Conservation (phyloP, 1,139 yeast genomes). For the Groenewaldozyma sp. region DNA sequence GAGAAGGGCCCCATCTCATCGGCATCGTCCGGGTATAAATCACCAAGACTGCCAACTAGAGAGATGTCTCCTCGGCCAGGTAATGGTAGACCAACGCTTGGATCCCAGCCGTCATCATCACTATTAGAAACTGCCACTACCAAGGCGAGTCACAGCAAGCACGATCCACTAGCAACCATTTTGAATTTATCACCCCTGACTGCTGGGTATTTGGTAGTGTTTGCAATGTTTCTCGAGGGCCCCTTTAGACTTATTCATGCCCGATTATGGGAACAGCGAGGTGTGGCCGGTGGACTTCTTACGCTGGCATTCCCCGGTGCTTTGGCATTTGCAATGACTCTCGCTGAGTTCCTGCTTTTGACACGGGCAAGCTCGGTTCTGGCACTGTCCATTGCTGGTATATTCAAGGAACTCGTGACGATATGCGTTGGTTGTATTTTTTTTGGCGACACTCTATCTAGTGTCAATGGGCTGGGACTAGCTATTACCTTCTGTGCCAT, state of each 20-base stretch:
- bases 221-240: constrained; percentile 64
- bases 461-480: constrained; percentile 68
- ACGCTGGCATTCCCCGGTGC: constrained; percentile 73
- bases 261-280: constrained; percentile 54
- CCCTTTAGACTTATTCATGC: constrained; percentile 43
- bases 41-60: no score
- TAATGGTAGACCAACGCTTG: no score
- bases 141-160: not conserved
- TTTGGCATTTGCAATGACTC: constrained; percentile 81
- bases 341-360: constrained; percentile 76
- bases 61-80: no score
- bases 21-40: no score
- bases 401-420: constrained; percentile 82
- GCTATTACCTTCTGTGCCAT: constrained; percentile 69
- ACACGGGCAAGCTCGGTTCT: constrained; percentile 68
- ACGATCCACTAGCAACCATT: constrained; percentile 75
- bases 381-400: constrained; percentile 84
- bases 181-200: constrained; percentile 78
- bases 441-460: constrained; percentile 63
- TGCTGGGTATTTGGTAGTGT: constrained; percentile 49
- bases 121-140: not conserved
- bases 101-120: no score
- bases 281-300: constrained; percentile 44
- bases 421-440: constrained; percentile 60
- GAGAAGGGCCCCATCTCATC: no score